Evolutionary conservation across 2,329 filamentous ascomycete genomes (phyloP).

Genomic region (Aspergillus jensenii): DNA sequence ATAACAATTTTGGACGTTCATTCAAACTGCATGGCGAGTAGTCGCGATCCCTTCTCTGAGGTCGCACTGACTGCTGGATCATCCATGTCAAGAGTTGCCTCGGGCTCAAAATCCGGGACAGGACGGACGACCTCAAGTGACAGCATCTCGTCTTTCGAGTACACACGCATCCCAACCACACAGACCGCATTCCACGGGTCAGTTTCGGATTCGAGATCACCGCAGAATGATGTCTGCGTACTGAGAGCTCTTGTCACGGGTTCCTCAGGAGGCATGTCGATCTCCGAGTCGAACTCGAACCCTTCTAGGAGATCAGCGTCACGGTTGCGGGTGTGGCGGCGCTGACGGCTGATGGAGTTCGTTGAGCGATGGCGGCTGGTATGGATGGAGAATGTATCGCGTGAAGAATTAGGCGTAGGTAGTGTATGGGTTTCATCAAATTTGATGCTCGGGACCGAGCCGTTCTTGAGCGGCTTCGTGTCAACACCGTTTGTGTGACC

Average conservation of each 20-base stretch:
- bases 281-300: conserved; percentile 45
- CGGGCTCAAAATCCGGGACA: conserved; percentile 36
- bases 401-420: not conserved
- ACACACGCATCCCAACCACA: conserved; percentile 60
- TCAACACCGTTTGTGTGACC: conserved; percentile 21
- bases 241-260: conserved; percentile 12
- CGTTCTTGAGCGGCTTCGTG: conserved; percentile 11
- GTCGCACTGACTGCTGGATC: conserved; percentile 38
- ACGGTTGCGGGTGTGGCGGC: conserved; percentile 21
- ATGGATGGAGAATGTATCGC: not conserved
- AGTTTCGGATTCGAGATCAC: conserved; percentile 20
- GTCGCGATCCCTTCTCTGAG: conserved; percentile 22
- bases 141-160: conserved; percentile 52
- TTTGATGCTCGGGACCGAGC: conserved; percentile 29
- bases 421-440: conserved; percentile 24
- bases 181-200: conserved; percentile 62
- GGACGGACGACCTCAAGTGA: conserved; percentile 54
- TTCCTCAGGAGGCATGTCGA: conserved; percentile 40
- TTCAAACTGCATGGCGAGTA: conserved; percentile 6
- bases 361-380: conserved; percentile 11
- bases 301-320: conserved; percentile 39
- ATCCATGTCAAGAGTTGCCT: conserved; percentile 46
- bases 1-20: not conserved
- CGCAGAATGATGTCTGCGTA: conserved; percentile 10
- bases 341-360: conserved; percentile 9